Evolutionary conservation across 768 basidiomycete genomes (phyloP), one percentile per base, ranked within the genome.

Genomic region (Russula emetica): DNA sequence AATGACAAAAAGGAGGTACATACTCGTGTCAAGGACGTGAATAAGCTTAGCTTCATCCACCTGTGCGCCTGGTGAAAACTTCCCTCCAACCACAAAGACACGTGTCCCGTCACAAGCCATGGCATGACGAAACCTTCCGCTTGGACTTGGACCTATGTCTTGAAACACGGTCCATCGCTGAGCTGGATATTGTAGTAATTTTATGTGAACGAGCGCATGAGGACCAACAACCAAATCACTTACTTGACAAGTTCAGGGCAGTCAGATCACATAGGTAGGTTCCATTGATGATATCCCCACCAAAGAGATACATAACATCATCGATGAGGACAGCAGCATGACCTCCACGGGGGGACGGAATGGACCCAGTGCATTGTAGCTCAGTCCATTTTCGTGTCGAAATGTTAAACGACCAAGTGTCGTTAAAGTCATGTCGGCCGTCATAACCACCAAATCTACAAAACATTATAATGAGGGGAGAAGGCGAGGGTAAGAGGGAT

Each of bases 91-190:
- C 4, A 99, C 94, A 69, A 92, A 91, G 5, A 99, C 91, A 66
- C 87, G 84, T 55, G 87, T 83, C 36, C 92, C 93, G 72, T 90
- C 87, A 18, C 92, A 86, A 7, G 95, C 92, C 94, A 99, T 96
- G 20, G 95, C 92, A 75, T 99, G 97, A 2, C 96, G 97, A 9
- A 92, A 94, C 56, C 97, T 83, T 2, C 93, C 90, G 44, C 81
- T 86, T 0, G 97, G 97, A 18, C 92, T 84, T 18, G 96, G 95
- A 0, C 97, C 97, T 96, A 98, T 98, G 72, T 98, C 97, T 75
- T 97, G 94, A 80, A 98, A 98, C 92, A 94, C 98, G 77, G 94
- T 98, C 97, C 97, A 99, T 69, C 96, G 82, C 71, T 94, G 92
- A 75, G 94, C 96, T 98, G 73, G 40, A 52, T 53, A 47, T 53